Percentiles rank a stretch among this genome's conserved stretches.
These are phyloP conservation scores for Polychaeton citri DNA, from an alignment of 2,329 filamentous ascomycete species.

Conservation along the genomic window DNA sequence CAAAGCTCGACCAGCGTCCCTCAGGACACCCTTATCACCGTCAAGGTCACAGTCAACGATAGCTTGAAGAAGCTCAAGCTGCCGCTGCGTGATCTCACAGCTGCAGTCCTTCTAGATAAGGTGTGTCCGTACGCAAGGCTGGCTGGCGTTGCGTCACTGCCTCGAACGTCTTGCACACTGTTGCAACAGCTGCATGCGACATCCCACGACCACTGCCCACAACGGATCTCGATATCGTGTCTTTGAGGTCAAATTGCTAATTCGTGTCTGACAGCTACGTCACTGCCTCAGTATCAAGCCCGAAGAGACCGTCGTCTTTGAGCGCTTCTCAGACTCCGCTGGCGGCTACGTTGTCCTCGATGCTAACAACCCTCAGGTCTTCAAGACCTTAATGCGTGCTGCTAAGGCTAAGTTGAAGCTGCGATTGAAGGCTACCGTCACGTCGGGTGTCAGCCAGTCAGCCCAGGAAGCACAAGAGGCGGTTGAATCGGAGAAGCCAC, in stretches of 20 bases:
- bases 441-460: constrained; percentile 9
- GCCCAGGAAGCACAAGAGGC: constrained; percentile 2
- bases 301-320: constrained; percentile 54
- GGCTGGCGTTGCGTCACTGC: constrained; percentile 3
- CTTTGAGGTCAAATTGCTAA: constrained; percentile 7
- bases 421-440: constrained; percentile 49
- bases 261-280: constrained; percentile 46
- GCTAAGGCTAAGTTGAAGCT: constrained; percentile 98
- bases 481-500: neutral
- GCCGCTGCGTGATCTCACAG: constrained; percentile 69
- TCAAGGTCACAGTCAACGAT: constrained; percentile 74
- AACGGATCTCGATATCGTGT: neutral
- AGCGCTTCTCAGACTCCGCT: constrained; percentile 92
- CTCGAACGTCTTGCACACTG: neutral
- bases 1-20: constrained; percentile 31
- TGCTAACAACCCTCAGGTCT: constrained; percentile 63
- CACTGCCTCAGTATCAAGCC: constrained; percentile 50
- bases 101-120: constrained; percentile 63
- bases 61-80: constrained; percentile 75
- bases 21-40: constrained; percentile 62
- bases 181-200: neutral
- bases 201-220: constrained; percentile 1
- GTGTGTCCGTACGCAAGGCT: constrained; percentile 44
- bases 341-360: constrained; percentile 69
- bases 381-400: constrained; percentile 92